phyloP scores from a whole-genome alignment of 345 rosid genomes.

The Reutealis trisperma region DNA sequence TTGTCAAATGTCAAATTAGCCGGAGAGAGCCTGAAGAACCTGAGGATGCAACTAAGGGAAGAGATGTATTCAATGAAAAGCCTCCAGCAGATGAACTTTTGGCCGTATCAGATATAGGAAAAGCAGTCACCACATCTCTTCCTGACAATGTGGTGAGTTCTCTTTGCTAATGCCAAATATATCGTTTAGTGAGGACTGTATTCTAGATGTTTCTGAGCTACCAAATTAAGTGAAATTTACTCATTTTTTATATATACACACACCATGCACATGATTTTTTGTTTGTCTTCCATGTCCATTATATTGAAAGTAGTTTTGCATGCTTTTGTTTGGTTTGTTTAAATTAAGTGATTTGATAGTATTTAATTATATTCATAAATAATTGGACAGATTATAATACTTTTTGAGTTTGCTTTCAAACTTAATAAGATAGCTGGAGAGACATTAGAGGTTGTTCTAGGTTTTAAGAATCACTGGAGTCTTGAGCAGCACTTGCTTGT shows the following conservation, averaged over 20 bases:
- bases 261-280: too few relatives aligned
- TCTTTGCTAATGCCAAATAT: neutral
- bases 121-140: slow-evolving; percentile 82
- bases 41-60: slow-evolving; percentile 92
- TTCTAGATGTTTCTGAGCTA: neutral
- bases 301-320: neutral
- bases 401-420: neutral
- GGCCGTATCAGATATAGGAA: slow-evolving; percentile 93
- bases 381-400: neutral
- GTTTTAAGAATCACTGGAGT: neutral
- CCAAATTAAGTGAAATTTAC: neutral
- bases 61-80: slow-evolving; percentile 94
- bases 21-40: slow-evolving; percentile 98
- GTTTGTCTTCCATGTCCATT: neutral
- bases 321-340: neutral
- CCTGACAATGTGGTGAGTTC: slow-evolving; percentile 89
- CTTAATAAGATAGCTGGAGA: neutral
- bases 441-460: neutral
- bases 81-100: slow-evolving; percentile 97
- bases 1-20: slow-evolving; percentile 40
- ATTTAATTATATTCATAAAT: neutral
- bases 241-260: too few relatives aligned
- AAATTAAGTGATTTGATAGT: too few relatives aligned
- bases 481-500: neutral
- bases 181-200: neutral